Base-by-base conservation (phyloP, 139 green algal species). In the Mychonastes homosphaera region DNA sequence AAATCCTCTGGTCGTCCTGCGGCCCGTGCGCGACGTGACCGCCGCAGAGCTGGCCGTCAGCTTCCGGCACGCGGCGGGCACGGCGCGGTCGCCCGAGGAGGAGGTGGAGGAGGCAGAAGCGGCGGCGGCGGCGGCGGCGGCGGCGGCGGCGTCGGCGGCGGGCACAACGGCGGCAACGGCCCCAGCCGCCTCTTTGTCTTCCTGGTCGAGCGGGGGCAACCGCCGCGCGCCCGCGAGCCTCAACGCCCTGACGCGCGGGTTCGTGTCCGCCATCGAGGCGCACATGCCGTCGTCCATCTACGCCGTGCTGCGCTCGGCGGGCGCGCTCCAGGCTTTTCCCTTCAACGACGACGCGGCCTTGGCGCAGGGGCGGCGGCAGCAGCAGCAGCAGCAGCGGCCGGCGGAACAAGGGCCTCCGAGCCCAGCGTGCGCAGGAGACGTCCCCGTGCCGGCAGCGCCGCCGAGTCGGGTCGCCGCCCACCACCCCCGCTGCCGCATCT, bases 271-370 rank as follows among this genome's bases (percentile, higher is more conserved):
- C 9, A 53, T 78, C 54, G 69, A 83, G 65, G 57, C 58, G 27
- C 74, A 47, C 27, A 43, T 87, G 53, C 74, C 79, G 3, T 77
- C 70, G 28, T 77, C 66, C 8, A 51, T 85, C 24, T 80, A 69
- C 58, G 79, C 72, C 1, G 64, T 87, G 27, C 29, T 83, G 21
- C 43, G 67, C 13, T 84, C 77, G 38, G 71, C 75, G 19, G 43
- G 53, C 5, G 72, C 76, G 16, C 65, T 87, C 39, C 43, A 73
- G 65, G 58, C 76, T 0, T 83, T 83, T 58, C 38, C 49, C 19
- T 83, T 71, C 50, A 80, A 76, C 50, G 49, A 54, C 2, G 18
- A 49, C 16, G 34, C 58, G 13, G 28, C 51, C 33, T 33, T 56
- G 15, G 19, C 44, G 50, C 50, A 58, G 52, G 27, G 21, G 7